Conservation (phyloP, 352 stramenopile species). For the Phytophthora hybrid region DNA sequence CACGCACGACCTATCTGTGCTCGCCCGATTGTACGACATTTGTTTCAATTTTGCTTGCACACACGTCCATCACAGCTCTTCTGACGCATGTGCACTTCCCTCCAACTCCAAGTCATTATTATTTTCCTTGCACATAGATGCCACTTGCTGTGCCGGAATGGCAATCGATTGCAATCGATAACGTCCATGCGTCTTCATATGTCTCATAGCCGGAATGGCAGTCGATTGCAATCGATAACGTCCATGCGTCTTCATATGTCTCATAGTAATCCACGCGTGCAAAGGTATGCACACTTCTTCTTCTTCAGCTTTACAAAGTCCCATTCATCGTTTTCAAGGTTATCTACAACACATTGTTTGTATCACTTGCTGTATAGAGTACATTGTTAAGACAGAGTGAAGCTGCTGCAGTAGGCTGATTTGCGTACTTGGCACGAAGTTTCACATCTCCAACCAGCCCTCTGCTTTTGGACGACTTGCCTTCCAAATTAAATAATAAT, state of each 20-base stretch:
- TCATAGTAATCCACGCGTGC: not conserved
- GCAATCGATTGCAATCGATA: not conserved
- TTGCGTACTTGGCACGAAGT: not conserved
- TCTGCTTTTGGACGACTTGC: not conserved
- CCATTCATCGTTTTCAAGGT: not conserved
- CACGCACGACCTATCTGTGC: not conserved
- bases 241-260: not conserved
- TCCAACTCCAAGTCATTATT: not conserved
- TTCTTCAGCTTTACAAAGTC: not conserved
- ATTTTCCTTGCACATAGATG: not conserved
- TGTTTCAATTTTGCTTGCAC: slow-evolving; percentile 1
- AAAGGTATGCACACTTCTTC: not conserved
- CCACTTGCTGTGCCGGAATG: not conserved
- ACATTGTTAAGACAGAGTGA: not conserved
- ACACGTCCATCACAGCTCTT: slow-evolving; percentile 5
- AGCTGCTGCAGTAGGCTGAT: not conserved
- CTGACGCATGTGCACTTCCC: not conserved
- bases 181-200: not conserved
- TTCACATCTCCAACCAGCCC: not conserved
- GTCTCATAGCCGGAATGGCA: not conserved
- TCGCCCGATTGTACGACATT: not conserved
- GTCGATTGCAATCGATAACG: not conserved
- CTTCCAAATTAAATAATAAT: not conserved
- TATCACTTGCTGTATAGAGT: not conserved
- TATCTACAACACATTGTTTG: not conserved